A percentile compares a stretch with the other conserved stretches of the same genome.
These are phyloP conservation scores for Sporothrix brasiliensis DNA, from an alignment of 2,329 filamentous ascomycete genomes.

Conservation along the genomic window DNA sequence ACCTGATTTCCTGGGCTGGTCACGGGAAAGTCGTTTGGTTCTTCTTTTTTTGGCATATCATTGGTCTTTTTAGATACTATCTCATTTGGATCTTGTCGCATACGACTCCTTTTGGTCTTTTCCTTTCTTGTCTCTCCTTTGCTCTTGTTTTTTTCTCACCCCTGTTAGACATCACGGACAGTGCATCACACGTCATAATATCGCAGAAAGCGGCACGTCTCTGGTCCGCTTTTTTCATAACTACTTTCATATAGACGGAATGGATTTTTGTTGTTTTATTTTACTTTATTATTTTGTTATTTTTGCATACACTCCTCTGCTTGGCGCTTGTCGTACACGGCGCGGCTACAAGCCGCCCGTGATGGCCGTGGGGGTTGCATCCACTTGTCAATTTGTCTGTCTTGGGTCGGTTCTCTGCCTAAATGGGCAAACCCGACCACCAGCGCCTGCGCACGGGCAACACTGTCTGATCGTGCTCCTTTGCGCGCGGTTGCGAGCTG, in stretches of 20 bases:
- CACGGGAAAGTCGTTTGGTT: background rate
- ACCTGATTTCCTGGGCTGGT: background rate
- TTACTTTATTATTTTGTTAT: too few relatives aligned
- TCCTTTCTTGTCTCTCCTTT: constrained; percentile 16
- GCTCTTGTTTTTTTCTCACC: background rate
- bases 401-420: background rate
- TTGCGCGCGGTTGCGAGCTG: background rate
- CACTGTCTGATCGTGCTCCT: background rate
- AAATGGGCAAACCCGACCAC: background rate
- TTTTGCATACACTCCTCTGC: background rate
- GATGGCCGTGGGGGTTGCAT: background rate
- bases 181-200: background rate
- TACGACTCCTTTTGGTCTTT: background rate
- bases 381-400: background rate
- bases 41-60: background rate
- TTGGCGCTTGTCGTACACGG: background rate
- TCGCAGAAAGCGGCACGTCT: background rate
- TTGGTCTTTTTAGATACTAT: background rate
- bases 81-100: background rate
- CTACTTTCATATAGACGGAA: constrained; percentile 15
- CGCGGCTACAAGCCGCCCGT: background rate
- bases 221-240: background rate
- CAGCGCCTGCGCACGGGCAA: background rate
- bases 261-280: background rate
- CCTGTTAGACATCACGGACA: background rate